A percentile compares a stretch with the other conserved stretches of the same genome.
These are phyloP conservation scores for Flaveria linearis DNA, from an alignment of 129 eudicot genomes.

Conservation along the genomic window DNA sequence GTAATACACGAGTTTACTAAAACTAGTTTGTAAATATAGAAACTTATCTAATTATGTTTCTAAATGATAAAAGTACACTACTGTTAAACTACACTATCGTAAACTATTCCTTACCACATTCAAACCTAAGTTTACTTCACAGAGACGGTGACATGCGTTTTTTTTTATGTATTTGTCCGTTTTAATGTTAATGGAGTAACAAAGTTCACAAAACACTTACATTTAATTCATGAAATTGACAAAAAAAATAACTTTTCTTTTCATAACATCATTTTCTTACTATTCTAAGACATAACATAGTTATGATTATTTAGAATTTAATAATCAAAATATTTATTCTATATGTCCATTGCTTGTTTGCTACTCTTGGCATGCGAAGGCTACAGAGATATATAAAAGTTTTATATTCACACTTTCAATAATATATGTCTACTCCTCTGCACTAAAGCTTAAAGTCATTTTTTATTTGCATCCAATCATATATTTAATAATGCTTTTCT, in stretches of 20 bases:
- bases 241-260: background rate
- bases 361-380: constrained; percentile 31
- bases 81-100: no score
- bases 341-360: constrained; percentile 17
- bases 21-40: no score
- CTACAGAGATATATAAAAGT: constrained; percentile 25
- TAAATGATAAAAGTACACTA: no score
- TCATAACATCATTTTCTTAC: background rate
- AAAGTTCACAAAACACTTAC: no score
- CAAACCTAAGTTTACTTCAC: no score
- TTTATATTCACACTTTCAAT: constrained; percentile 24
- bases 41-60: no score
- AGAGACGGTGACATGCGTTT: no score
- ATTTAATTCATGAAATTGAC: background rate
- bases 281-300: background rate
- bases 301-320: constrained; percentile 8
- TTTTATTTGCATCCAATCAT: constrained; percentile 18
- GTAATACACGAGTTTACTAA: no score
- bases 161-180: no score
- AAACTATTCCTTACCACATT: no score
- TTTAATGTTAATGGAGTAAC: no score
- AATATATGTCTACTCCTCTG: constrained; percentile 24
- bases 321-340: background rate
- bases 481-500: background rate
- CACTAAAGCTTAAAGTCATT: constrained; percentile 7